Evolutionary conservation across 2,329 filamentous ascomycete species (phyloP).

Genomic region (Calonectria pseudoturangicola): DNA sequence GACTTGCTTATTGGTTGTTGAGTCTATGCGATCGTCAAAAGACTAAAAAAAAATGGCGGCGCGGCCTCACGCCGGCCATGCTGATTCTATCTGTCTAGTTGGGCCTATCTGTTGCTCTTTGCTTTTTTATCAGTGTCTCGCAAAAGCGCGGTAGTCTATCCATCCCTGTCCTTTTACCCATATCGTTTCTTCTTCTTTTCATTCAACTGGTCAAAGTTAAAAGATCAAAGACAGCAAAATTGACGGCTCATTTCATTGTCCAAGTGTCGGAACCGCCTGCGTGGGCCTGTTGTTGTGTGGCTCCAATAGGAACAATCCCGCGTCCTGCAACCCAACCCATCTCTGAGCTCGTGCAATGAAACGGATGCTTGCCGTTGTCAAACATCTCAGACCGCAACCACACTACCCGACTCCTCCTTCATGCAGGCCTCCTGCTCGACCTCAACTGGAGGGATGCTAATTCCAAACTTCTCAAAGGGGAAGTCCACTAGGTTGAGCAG

Average conservation of each 20-base stretch:
- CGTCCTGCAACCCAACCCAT: constrained; percentile 20
- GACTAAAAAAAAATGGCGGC: constrained; percentile 15
- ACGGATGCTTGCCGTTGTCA: constrained; percentile 30
- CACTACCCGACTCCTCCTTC: constrained; percentile 55
- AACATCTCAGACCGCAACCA: constrained; percentile 42
- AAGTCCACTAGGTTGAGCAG: constrained; percentile 71
- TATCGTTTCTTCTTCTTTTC: constrained; percentile 8
- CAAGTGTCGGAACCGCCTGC: constrained; percentile 27
- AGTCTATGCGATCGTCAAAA: constrained; percentile 25
- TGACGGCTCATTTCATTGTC: not conserved
- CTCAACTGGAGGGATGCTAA: constrained; percentile 66
- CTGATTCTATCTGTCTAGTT: constrained; percentile 21
- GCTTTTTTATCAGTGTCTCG: constrained; percentile 28
- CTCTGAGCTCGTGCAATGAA: constrained; percentile 24
- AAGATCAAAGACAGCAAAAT: constrained; percentile 2
- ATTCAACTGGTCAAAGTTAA: constrained; percentile 20
- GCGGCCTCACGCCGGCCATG: constrained; percentile 19
- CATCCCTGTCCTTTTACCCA: constrained; percentile 9
- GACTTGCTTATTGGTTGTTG: constrained; percentile 29
- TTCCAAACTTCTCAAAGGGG: constrained; percentile 76
- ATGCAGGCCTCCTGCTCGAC: constrained; percentile 67
- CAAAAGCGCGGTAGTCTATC: constrained; percentile 1
- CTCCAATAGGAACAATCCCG: constrained; percentile 18
- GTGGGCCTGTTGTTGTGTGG: constrained; percentile 15
- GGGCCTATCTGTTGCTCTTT: constrained; percentile 18